phyloP scores from a whole-genome alignment of 495 filamentous ascomycete species.

The Trichoderma gamsii region DNA sequence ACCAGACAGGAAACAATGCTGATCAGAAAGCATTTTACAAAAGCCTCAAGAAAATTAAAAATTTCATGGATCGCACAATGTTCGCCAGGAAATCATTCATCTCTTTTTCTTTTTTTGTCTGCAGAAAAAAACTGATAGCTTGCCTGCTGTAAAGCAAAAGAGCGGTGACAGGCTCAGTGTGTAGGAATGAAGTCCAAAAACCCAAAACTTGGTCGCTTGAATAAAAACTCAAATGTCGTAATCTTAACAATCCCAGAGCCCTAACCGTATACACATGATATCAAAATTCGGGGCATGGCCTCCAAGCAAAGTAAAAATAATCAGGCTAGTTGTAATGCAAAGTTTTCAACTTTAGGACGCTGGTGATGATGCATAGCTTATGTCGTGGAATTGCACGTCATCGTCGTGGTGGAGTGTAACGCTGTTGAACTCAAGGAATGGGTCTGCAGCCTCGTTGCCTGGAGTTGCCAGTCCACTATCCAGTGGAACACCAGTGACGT shows the following conservation, averaged over 20 bases:
- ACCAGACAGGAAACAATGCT: not conserved
- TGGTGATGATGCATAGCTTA: constrained; percentile 19
- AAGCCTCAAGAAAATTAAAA: not conserved
- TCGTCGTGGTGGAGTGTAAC: constrained; percentile 97
- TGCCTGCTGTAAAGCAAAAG: not conserved
- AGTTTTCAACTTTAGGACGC: not conserved
- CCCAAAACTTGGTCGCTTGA: not conserved
- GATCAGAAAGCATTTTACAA: not conserved
- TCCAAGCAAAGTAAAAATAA: not conserved
- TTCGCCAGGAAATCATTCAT: not conserved
- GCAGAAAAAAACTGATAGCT: not conserved
- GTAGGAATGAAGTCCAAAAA: not conserved
- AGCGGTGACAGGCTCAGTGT: not conserved
- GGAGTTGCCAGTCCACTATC: constrained; percentile 82
- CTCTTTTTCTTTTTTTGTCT: not conserved
- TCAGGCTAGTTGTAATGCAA: not conserved
- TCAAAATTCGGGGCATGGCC: not conserved
- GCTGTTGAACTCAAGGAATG: constrained; percentile 98
- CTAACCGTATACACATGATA: not conserved
- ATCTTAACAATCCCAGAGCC: not conserved
- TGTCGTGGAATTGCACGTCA: constrained; percentile 49
- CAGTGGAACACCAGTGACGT: constrained; percentile 70
- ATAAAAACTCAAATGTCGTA: constrained; percentile 9
- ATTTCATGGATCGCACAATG: not conserved
- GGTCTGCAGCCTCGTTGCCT: constrained; percentile 78